Base-by-base conservation (phyloP, 257 asterid genomes). In the Rubia yunnanensis region DNA sequence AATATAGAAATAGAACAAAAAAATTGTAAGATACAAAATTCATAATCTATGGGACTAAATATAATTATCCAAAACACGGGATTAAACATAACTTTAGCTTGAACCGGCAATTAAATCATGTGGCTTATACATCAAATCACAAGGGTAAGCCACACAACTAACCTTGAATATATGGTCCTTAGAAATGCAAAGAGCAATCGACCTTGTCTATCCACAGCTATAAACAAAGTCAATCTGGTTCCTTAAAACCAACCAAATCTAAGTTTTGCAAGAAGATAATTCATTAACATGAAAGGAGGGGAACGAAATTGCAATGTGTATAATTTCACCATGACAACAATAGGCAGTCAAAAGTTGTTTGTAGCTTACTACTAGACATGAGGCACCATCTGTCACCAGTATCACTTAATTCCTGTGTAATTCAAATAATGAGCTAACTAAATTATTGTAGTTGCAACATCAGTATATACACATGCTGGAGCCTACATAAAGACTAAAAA, bases 361-460 rank as follows among this genome's bases (percentile, higher is more conserved):
- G 83, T 56, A 30, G 61, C 36, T 72, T 75, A 76, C 76, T 76
- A 46, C 79, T 84, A 10, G 96, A 85, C 68, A 72, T 76, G 78
- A 94, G 81, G 85, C 99, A 90, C 96, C 92, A 94, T 80, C 99
- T 85, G 65, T 97, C 99, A 81, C 79, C 92, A 68, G 83, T 41
- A 70, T 82, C 83, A 58, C 82, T 79, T 73, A 88, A 80, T 84
- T 86, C 97, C 99, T 94, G 73, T 35, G 63, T 60, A 73, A 76
- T 9, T 36, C 31, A 6, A 32, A n/a, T 30, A 50, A 52, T 46
- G 36, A 65, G 65, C 22, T 28, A 24, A 55, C 41, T 0, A 35
- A 11, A 31, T 58, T 23, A 22, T 59, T 24, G 6, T 27, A 53
- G 5, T 27, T 8, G 1, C 18, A 28, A 46, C 1, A n/a, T 49